These are phyloP conservation scores for Linum lewisii DNA, from an alignment of 345 rosid species.

Conservation along the genomic window DNA sequence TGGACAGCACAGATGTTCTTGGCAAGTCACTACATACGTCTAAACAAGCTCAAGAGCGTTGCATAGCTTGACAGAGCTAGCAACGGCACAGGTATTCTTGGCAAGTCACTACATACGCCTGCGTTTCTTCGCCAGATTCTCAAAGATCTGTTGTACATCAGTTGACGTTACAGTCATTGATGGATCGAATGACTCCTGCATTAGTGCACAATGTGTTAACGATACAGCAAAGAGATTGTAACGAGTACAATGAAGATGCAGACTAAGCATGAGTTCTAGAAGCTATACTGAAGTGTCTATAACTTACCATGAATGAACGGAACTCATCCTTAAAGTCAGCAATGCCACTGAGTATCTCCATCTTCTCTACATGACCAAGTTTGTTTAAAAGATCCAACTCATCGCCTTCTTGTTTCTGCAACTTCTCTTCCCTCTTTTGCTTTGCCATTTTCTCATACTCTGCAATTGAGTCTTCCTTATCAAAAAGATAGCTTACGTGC, in stretches of 20 bases:
- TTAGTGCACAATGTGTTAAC: not conserved
- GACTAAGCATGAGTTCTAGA: not conserved
- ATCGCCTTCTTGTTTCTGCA: constrained; percentile 73
- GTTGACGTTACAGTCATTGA: constrained; percentile 75
- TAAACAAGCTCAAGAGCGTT: constrained; percentile 8
- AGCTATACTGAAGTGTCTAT: not conserved
- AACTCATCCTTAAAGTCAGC: constrained; percentile 74
- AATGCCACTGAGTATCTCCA: constrained; percentile 81
- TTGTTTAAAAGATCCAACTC: constrained; percentile 50
- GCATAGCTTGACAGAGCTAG: not conserved
- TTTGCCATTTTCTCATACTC: constrained; percentile 87
- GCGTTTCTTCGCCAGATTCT: constrained; percentile 87
- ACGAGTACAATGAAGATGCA: not conserved
- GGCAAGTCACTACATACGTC: constrained; percentile 32
- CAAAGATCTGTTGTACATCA: constrained; percentile 76
- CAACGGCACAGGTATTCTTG: not conserved
- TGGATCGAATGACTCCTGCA: constrained; percentile 67
- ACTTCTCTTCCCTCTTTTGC: constrained; percentile 79
- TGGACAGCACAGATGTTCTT: not conserved
- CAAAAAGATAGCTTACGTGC: constrained; percentile 53
- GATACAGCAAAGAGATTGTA: not conserved
- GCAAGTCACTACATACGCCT: constrained; percentile 34
- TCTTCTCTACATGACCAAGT: constrained; percentile 83
- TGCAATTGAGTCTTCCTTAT: constrained; percentile 72
- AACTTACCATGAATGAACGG: constrained; percentile 55